phyloP scores from a whole-genome alignment of 805 yeast species.

The Kluyveromyces nonfermentans region DNA sequence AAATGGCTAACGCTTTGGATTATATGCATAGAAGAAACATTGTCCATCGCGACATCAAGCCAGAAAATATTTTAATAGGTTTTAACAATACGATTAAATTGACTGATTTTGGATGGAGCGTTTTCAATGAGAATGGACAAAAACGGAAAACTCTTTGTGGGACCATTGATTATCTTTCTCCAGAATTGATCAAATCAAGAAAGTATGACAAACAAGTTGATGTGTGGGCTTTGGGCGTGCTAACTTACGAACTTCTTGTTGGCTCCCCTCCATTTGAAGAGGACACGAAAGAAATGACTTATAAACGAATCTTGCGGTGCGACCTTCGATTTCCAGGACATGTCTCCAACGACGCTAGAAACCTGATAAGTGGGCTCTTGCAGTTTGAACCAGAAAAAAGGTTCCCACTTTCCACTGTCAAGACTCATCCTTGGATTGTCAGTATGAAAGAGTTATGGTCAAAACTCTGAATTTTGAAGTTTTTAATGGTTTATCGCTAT shows the following conservation, averaged over 20 bases:
- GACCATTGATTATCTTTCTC: constrained; percentile 87
- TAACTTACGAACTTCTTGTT: constrained; percentile 75
- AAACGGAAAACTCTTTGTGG: constrained; percentile 85
- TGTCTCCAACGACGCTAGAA: constrained; percentile 66
- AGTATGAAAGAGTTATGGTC: constrained; percentile 58
- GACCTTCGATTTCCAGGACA: constrained; percentile 66
- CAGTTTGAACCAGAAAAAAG: constrained; percentile 64
- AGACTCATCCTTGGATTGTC: constrained; percentile 75
- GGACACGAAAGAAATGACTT: constrained; percentile 64
- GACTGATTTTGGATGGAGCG: constrained; percentile 96
- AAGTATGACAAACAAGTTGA: constrained; percentile 76
- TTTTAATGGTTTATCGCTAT: background rate
- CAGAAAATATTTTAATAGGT: constrained; percentile 80
- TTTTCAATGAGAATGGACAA: constrained; percentile 44
- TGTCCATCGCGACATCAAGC: constrained; percentile 89
- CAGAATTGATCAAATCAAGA: constrained; percentile 83
- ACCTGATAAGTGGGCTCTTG: constrained; percentile 55
- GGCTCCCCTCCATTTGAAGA: constrained; percentile 94
- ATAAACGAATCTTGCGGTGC: constrained; percentile 66
- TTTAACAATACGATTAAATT: constrained; percentile 69
- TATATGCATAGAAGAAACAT: constrained; percentile 74
- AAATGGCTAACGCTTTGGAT: constrained; percentile 69
- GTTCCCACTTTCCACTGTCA: constrained; percentile 49
- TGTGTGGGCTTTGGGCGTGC: constrained; percentile 86
- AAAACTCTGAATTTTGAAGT: constrained; percentile 5